Conservation (phyloP, 768 basidiomycete genomes). For the Hysterangium stoloniferum region DNA sequence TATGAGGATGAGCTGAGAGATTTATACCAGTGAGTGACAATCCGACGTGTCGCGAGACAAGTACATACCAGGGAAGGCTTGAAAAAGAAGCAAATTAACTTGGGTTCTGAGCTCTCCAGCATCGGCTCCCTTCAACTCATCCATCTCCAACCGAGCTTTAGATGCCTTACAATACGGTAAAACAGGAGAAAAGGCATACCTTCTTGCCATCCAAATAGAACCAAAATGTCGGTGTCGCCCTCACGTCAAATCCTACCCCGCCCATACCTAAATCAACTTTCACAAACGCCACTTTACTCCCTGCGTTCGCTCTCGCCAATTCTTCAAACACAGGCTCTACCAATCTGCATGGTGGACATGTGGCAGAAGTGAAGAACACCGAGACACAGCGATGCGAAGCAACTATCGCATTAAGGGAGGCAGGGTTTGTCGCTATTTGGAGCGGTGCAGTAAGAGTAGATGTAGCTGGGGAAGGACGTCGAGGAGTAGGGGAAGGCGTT, state of each 20-base stretch:
- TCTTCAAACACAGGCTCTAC: constrained; percentile 81
- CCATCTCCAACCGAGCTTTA: constrained; percentile 32
- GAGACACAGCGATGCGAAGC: constrained; percentile 61
- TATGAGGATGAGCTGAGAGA: constrained; percentile 66
- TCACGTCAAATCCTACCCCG: constrained; percentile 54
- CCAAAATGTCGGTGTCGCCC: constrained; percentile 81
- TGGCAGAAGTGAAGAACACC: constrained; percentile 72
- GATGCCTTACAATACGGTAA: not conserved
- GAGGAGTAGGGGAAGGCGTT: constrained; percentile 17
- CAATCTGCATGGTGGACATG: constrained; percentile 73
- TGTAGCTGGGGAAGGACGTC: constrained; percentile 21
- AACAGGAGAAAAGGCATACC: constrained; percentile 30
- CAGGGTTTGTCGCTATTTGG: constrained; percentile 64
- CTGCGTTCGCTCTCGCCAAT: constrained; percentile 55
- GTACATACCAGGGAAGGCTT: constrained; percentile 72
- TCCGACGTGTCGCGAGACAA: not conserved
- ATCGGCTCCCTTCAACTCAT: constrained; percentile 69
- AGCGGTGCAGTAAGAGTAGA: constrained; percentile 45
- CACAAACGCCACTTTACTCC: constrained; percentile 62
- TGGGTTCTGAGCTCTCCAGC: constrained; percentile 62
- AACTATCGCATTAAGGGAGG: constrained; percentile 64
- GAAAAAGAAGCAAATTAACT: constrained; percentile 64
- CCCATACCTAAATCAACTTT: constrained; percentile 79
- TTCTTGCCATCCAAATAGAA: constrained; percentile 77
- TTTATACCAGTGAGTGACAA: not conserved